These are phyloP conservation scores for Domatiomyces catenatus DNA, from an alignment of 2,329 filamentous ascomycete genomes.

Conservation along the genomic window DNA sequence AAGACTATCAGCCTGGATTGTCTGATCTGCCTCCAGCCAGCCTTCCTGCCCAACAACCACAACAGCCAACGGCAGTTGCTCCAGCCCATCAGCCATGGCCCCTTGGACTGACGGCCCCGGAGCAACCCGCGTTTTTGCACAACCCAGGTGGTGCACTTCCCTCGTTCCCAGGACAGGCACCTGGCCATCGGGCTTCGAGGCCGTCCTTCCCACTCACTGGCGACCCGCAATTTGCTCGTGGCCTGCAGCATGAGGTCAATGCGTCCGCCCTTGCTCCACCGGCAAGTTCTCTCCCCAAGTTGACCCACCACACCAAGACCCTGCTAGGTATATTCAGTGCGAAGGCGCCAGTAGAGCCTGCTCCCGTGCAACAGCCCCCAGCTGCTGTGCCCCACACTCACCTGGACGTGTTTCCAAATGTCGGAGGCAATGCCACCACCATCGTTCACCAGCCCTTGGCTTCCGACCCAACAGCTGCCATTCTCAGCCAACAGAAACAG, in stretches of 20 bases:
- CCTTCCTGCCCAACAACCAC: neutral
- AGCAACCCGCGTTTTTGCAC: neutral
- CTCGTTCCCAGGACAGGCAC: neutral
- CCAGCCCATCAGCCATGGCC: neutral
- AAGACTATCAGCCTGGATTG: conserved; percentile 21
- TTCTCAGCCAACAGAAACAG: neutral
- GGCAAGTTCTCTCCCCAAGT: conserved; percentile 41
- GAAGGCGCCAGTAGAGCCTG: conserved; percentile 11
- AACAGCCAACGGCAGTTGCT: neutral
- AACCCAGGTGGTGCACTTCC: conserved; percentile 1
- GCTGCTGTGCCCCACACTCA: neutral
- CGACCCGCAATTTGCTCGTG: conserved; percentile 30
- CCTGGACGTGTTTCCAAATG: neutral
- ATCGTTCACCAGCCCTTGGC: neutral
- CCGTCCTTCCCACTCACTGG: conserved; percentile 34
- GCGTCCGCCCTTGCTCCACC: conserved; percentile 35
- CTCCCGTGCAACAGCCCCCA: neutral
- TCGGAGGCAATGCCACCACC: neutral
- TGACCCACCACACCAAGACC: conserved; percentile 42
- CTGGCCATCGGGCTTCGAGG: conserved; percentile 4
- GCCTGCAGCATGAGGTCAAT: conserved; percentile 22
- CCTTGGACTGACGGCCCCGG: neutral
- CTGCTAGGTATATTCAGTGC: conserved; percentile 43
- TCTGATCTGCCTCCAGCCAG: neutral
- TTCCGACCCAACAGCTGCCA: neutral